Conservation (phyloP, 2,329 filamentous ascomycete genomes). For the Phaeosphaeria sp. region DNA sequence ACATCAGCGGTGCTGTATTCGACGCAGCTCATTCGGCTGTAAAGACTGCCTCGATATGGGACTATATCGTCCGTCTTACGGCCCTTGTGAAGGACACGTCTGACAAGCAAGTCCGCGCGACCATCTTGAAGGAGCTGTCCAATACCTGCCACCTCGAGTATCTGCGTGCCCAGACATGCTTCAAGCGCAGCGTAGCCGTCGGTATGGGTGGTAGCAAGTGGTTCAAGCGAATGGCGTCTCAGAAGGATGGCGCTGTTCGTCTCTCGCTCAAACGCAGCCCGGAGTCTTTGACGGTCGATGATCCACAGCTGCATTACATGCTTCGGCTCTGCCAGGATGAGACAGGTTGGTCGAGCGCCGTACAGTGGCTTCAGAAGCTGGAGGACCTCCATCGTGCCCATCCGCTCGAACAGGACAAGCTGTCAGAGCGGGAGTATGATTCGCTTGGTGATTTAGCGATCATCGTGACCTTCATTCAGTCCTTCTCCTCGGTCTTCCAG, state of each 20-base stretch:
- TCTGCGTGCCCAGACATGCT: constrained; percentile 43
- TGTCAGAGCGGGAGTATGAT: constrained; percentile 45
- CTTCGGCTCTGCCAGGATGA: constrained; percentile 54
- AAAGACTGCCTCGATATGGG: constrained; percentile 50
- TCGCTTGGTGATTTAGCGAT: constrained; percentile 48
- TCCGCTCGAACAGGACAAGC: constrained; percentile 42
- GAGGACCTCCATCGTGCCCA: constrained; percentile 46
- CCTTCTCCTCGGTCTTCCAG: constrained; percentile 42
- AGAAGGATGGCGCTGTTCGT: constrained; percentile 46
- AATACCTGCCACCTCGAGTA: constrained; percentile 57
- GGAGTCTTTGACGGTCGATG: constrained; percentile 44
- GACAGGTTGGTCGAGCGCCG: constrained; percentile 44
- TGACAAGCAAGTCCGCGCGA: constrained; percentile 40
- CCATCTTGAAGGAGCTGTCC: constrained; percentile 55
- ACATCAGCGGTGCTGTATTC: constrained; percentile 53
- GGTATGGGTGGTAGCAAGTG: constrained; percentile 44
- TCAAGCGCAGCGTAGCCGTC: constrained; percentile 53
- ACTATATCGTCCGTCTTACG: constrained; percentile 50
- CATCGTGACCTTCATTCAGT: constrained; percentile 50
- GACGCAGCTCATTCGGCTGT: constrained; percentile 51
- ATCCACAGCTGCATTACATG: constrained; percentile 53
- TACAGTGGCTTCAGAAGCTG: constrained; percentile 53
- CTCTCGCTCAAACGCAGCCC: constrained; percentile 53
- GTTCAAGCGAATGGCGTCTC: constrained; percentile 52
- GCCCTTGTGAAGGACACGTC: constrained; percentile 34